Evolutionary conservation across 78 protist species (phyloP).

Genomic region (Dictyostelium brefeldianum): DNA sequence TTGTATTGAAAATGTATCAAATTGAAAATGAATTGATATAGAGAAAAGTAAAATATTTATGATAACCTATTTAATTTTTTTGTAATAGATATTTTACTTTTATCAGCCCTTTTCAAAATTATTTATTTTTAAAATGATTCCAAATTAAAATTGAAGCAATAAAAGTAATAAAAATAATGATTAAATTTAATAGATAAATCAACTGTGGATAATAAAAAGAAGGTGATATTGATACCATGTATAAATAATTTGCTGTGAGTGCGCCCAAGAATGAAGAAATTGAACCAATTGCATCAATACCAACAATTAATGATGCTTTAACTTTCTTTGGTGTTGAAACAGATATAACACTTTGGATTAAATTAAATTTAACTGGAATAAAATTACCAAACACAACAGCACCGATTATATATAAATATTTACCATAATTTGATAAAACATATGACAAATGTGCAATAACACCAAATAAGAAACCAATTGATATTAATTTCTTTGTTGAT

Average conservation of each 20-base stretch:
- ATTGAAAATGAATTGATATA: no score
- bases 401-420: background rate
- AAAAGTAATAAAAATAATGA: slow-evolving; percentile 16
- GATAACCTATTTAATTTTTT: no score
- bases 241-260: background rate
- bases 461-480: background rate
- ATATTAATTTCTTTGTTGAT: slow-evolving; percentile 32
- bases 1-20: no score
- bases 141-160: background rate
- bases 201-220: slow-evolving; percentile 14
- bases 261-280: background rate
- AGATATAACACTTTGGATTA: slow-evolving; percentile 14
- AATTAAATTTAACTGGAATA: background rate
- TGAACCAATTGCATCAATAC: background rate
- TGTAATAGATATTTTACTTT: no score
- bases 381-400: slow-evolving; percentile 12
- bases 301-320: slow-evolving; percentile 24
- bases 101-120: no score
- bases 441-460: background rate
- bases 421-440: slow-evolving; percentile 19
- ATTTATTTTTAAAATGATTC: slow-evolving; percentile 1
- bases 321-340: slow-evolving; percentile 14
- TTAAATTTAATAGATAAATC: background rate
- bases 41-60: no score
- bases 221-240: background rate